phyloP scores from a whole-genome alignment of 768 basidiomycete genomes.

The Trametopsis cervina region DNA sequence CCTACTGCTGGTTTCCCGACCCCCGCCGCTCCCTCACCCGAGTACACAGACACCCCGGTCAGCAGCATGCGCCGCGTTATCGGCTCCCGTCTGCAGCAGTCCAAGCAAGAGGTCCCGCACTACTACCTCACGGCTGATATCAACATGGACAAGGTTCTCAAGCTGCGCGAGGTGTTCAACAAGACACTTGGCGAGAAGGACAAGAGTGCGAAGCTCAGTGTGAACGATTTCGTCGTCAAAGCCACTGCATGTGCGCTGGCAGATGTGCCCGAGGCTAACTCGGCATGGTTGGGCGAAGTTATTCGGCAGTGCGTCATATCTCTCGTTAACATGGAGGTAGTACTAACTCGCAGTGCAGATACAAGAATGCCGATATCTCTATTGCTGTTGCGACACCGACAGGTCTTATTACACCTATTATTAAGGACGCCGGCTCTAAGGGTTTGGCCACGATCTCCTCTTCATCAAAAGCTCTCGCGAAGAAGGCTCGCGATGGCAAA shows the following conservation, averaged over 20 bases:
- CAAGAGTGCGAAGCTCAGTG: slow-evolving; percentile 87
- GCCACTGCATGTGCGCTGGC: slow-evolving; percentile 84
- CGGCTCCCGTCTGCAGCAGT: slow-evolving; percentile 82
- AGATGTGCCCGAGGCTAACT: slow-evolving; percentile 97
- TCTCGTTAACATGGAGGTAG: neutral
- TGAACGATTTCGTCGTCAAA: slow-evolving; percentile 98
- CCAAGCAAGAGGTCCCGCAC: slow-evolving; percentile 93
- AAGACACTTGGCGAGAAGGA: slow-evolving; percentile 78
- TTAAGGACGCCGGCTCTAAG: slow-evolving; percentile 89
- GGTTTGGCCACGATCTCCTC: slow-evolving; percentile 90
- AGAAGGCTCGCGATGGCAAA: slow-evolving; percentile 96
- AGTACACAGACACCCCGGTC: slow-evolving; percentile 86
- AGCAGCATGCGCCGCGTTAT: slow-evolving; percentile 95
- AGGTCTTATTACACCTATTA: slow-evolving; percentile 95
- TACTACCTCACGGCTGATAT: slow-evolving; percentile 95
- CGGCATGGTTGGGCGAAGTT: slow-evolving; percentile 93
- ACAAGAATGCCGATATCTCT: slow-evolving; percentile 95
- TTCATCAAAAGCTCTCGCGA: slow-evolving; percentile 87
- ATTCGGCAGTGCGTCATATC: slow-evolving; percentile 75
- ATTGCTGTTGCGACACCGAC: slow-evolving; percentile 94
- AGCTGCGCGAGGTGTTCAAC: slow-evolving; percentile 95
- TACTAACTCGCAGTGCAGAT: slow-evolving; percentile 38
- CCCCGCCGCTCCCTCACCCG: slow-evolving; percentile 46
- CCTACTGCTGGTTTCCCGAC: slow-evolving; percentile 39
- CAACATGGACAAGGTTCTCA: slow-evolving; percentile 93